Base-by-base conservation (phyloP, 1,139 yeast genomes). In the Saccharomyces hybrid region DNA sequence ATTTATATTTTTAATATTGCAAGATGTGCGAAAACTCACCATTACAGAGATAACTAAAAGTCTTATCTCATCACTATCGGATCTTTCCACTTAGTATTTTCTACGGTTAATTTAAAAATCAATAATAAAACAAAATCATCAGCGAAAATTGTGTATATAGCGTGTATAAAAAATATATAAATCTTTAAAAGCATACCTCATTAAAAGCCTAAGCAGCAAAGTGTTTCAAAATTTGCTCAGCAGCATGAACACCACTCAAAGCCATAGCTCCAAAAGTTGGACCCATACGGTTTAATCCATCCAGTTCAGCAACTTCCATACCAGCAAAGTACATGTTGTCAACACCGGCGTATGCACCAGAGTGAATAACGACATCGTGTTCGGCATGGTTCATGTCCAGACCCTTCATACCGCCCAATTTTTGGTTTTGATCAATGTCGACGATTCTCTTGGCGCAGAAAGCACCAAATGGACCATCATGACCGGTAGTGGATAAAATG, bases 401-500 rank as follows among this genome's bases (percentile, higher is more conserved):
- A 60, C 90, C 89, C 66, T 85, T 81, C 93, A 85, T 85, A 55
- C 85, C 88, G 54, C 83, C 85, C 56, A 83, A 73, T 66, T 80
- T 76, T 59, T 74, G 69, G 59, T 75, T 71, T 25, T 71, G 72
- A 51, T 76, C 79, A 49, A 76, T 73, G 47, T 29, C 32, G n/a
- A 29, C 32, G 13, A 29, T 29, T 29, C 32, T 29, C 32, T 29
- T 29, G n/a, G 32, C 90, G 56, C 83, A 79, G 72, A 84, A 85
- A n/a, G 91, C 91, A 56, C 93, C 93, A 71, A 85, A 84, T 53
- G 90, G 90, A 63, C 93, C 93, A 68, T 85, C 93, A 64, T 85
- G 93, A 53, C 93, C 93, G 46, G 88, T 81, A 57, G 90, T 82
- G 14, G 90, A 84, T 57, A 85, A 74, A 54, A 85, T 81, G 53